Conservation (phyloP, 2,329 filamentous ascomycete species). For the Fusarium equiseti region DNA sequence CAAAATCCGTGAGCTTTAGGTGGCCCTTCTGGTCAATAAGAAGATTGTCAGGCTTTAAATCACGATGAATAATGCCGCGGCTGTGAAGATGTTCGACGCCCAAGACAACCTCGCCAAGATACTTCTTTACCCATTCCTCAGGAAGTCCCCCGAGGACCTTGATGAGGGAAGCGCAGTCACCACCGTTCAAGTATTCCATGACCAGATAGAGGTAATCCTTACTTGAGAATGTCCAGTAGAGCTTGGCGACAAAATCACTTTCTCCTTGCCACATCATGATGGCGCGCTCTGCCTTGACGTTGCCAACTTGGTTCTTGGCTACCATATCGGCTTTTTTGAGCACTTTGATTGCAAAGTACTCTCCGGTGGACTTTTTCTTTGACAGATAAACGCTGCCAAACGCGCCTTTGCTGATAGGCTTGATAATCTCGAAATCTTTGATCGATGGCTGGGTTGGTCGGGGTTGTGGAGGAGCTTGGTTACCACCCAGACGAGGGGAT, state of each 20-base stretch:
- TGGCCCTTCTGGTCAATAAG: slow-evolving; percentile 97
- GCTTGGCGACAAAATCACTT: slow-evolving; percentile 97
- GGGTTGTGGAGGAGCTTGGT: slow-evolving; percentile 82
- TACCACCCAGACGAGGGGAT: slow-evolving; percentile 84
- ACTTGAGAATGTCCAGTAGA: slow-evolving; percentile 99
- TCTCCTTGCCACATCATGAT: slow-evolving; percentile 99
- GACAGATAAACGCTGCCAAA: slow-evolving; percentile 98
- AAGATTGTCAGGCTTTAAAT: slow-evolving; percentile 96
- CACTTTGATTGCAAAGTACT: slow-evolving; percentile 99
- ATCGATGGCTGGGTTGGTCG: slow-evolving; percentile 94
- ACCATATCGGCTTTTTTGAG: slow-evolving; percentile 99
- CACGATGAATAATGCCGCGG: slow-evolving; percentile 94
- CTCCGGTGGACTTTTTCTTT: slow-evolving; percentile 98
- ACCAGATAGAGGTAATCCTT: slow-evolving; percentile 99
- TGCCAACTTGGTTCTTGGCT: slow-evolving; percentile 98
- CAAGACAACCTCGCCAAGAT: slow-evolving; percentile 94
- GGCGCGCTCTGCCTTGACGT: slow-evolving; percentile 96
- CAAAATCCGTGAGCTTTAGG: slow-evolving; percentile 97
- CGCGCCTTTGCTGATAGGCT: slow-evolving; percentile 98
- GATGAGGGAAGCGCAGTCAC: slow-evolving; percentile 95
- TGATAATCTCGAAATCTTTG: slow-evolving; percentile 99
- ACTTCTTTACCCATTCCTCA: slow-evolving; percentile 98
- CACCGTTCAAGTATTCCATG: slow-evolving; percentile 99
- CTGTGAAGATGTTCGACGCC: slow-evolving; percentile 96
- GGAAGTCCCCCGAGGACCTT: slow-evolving; percentile 92